Evolutionary conservation across 2,329 filamentous ascomycete species (phyloP).

Genomic region (Venturia carpophila): DNA sequence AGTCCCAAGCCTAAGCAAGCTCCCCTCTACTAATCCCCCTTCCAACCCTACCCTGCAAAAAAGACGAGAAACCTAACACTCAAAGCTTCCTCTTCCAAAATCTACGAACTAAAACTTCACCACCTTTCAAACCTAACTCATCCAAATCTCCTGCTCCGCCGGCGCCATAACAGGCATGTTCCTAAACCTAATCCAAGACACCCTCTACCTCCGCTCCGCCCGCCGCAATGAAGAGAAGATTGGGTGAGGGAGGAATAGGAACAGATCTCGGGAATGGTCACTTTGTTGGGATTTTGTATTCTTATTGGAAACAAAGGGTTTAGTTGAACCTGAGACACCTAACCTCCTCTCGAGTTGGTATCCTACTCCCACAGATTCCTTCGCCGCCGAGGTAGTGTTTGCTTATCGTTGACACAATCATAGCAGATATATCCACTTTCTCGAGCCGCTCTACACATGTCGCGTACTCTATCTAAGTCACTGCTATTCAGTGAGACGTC

Average conservation of each 20-base stretch:
- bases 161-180: slow-evolving; percentile 39
- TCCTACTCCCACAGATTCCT: too few species aligned
- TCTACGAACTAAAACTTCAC: slow-evolving; percentile 34
- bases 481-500: slow-evolving; percentile 8
- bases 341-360: too few species aligned
- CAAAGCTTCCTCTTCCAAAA: slow-evolving; percentile 41
- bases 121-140: slow-evolving; percentile 36
- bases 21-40: background rate
- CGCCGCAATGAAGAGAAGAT: slow-evolving; percentile 26
- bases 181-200: slow-evolving; percentile 30
- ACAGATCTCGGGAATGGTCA: too few species aligned
- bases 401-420: too few species aligned
- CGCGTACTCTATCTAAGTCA: too few species aligned
- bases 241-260: background rate
- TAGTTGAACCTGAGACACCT: too few species aligned
- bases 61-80: background rate
- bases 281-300: too few species aligned
- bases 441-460: too few species aligned
- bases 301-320: too few species aligned
- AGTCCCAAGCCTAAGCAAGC: background rate
- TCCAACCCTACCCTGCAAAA: background rate
- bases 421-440: too few species aligned
- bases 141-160: slow-evolving; percentile 40
- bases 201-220: slow-evolving; percentile 23
- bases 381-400: too few species aligned